A percentile compares a stretch with the other conserved stretches of the same genome.
Evolutionary conservation across 805 yeast species (phyloP).

Genomic region (Nakazawaea siamensis): DNA sequence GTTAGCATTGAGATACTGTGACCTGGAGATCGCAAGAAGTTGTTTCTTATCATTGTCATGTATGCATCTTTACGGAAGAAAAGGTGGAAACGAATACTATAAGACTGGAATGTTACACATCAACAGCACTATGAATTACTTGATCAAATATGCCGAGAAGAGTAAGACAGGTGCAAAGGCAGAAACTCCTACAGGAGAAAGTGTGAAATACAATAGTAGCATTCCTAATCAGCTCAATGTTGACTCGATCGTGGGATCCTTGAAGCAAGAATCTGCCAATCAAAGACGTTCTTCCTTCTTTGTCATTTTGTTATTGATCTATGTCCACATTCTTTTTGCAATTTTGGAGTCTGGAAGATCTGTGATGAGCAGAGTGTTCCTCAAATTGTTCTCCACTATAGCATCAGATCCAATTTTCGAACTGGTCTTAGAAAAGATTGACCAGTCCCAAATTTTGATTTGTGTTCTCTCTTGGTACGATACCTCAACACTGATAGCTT

Average conservation of each 20-base stretch:
- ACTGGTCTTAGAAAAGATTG: constrained; percentile 33
- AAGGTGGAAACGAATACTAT: constrained; percentile 44
- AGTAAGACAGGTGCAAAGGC: not conserved
- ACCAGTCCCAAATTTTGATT: constrained; percentile 39
- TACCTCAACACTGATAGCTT: constrained; percentile 45
- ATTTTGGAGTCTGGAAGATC: constrained; percentile 48
- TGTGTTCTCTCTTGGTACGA: constrained; percentile 54
- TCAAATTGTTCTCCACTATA: constrained; percentile 40
- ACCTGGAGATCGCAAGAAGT: constrained; percentile 47
- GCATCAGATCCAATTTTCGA: constrained; percentile 38
- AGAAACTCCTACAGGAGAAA: not conserved
- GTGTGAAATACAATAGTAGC: too few relatives aligned
- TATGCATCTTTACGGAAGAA: constrained; percentile 48
- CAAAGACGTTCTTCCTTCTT: constrained; percentile 31
- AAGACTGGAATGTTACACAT: constrained; percentile 45
- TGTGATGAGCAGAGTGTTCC: constrained; percentile 38
- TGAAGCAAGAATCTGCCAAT: constrained; percentile 26
- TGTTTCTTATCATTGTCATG: constrained; percentile 51
- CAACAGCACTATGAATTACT: constrained; percentile 46
- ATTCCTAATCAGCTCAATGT: constrained; percentile 13
- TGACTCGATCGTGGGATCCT: constrained; percentile 25
- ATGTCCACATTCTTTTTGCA: constrained; percentile 46
- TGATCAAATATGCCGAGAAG: constrained; percentile 31
- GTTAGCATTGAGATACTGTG: constrained; percentile 47
- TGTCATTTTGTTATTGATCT: constrained; percentile 41